These are phyloP conservation scores for Pseudozyma pruni DNA, from an alignment of 1,284 basidiomycete species.

Conservation along the genomic window DNA sequence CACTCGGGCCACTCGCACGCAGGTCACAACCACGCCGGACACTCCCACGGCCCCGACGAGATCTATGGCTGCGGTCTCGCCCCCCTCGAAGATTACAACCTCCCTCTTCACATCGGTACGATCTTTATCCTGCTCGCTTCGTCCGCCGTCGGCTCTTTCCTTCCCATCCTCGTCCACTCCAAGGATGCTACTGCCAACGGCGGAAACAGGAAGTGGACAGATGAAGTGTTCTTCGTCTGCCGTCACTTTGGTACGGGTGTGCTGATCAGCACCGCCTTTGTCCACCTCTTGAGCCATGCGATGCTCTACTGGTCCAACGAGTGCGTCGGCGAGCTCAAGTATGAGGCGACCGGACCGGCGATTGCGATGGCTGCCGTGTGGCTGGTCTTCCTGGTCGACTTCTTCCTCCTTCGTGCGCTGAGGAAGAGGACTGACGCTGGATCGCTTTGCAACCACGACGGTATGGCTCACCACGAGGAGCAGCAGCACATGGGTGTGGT, in stretches of 20 bases:
- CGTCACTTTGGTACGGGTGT: slow-evolving; percentile 67
- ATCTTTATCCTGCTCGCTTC: slow-evolving; percentile 69
- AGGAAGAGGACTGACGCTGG: slow-evolving; percentile 10
- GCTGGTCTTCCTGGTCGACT: slow-evolving; percentile 67
- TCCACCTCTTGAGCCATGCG: slow-evolving; percentile 70
- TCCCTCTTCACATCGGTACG: slow-evolving; percentile 69
- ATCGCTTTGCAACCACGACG: slow-evolving; percentile 5
- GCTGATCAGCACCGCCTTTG: slow-evolving; percentile 70
- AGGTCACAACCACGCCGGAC: slow-evolving; percentile 37
- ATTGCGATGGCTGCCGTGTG: slow-evolving; percentile 63
- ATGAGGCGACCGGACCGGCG: slow-evolving; percentile 69
- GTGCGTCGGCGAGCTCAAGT: slow-evolving; percentile 69
- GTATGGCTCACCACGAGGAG: not conserved
- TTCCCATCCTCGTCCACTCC: slow-evolving; percentile 69
- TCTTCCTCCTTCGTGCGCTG: slow-evolving; percentile 27
- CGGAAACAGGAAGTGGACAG: slow-evolving; percentile 4
- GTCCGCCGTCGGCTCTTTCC: slow-evolving; percentile 66
- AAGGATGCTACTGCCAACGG: not conserved
- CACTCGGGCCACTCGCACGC: slow-evolving; percentile 23
- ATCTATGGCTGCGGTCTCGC: slow-evolving; percentile 66
- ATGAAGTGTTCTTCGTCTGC: slow-evolving; percentile 42
- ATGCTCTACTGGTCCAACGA: slow-evolving; percentile 68
- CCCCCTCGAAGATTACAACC: slow-evolving; percentile 66
- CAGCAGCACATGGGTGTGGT: slow-evolving; percentile 1
- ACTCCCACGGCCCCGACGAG: slow-evolving; percentile 66